phyloP scores from a whole-genome alignment of 768 basidiomycete species.

The Arthromyces matolae region DNA sequence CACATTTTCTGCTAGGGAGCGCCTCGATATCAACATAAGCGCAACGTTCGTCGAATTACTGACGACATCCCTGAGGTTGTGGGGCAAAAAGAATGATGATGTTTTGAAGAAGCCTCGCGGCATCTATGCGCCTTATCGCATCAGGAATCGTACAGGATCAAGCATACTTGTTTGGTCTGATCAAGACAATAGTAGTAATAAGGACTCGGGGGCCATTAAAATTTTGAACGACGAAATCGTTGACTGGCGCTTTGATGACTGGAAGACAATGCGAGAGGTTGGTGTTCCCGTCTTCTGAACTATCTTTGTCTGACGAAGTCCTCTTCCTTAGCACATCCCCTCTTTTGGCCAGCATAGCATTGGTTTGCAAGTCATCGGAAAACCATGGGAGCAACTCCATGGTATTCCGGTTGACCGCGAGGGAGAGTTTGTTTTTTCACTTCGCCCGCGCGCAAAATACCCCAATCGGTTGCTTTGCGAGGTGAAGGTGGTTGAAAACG shows the following conservation, averaged over 20 bases:
- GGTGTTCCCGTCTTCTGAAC: constrained; percentile 12
- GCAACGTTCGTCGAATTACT: constrained; percentile 87
- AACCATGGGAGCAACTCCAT: constrained; percentile 85
- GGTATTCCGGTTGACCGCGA: constrained; percentile 91
- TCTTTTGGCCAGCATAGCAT: constrained; percentile 78
- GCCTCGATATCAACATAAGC: constrained; percentile 88
- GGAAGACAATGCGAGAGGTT: constrained; percentile 91
- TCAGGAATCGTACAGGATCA: constrained; percentile 89
- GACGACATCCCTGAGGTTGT: constrained; percentile 66
- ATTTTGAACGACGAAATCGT: constrained; percentile 71
- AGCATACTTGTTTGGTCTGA: constrained; percentile 85
- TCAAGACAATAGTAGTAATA: constrained; percentile 49
- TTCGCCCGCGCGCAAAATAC: constrained; percentile 78
- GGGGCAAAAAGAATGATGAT: constrained; percentile 69
- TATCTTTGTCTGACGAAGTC: too few relatives aligned
- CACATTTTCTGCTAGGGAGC: constrained; percentile 68
- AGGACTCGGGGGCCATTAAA: constrained; percentile 50
- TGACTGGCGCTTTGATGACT: constrained; percentile 98
- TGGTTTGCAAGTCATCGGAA: constrained; percentile 78
- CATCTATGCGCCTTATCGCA: constrained; percentile 88
- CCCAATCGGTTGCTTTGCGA: constrained; percentile 84
- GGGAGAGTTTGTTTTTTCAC: constrained; percentile 83
- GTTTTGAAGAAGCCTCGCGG: constrained; percentile 78
- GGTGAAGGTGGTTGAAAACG: constrained; percentile 84
- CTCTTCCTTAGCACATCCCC: constrained; percentile 69